Conservation (phyloP, 495 filamentous ascomycete species). For the Pyrenula aspistea region DNA sequence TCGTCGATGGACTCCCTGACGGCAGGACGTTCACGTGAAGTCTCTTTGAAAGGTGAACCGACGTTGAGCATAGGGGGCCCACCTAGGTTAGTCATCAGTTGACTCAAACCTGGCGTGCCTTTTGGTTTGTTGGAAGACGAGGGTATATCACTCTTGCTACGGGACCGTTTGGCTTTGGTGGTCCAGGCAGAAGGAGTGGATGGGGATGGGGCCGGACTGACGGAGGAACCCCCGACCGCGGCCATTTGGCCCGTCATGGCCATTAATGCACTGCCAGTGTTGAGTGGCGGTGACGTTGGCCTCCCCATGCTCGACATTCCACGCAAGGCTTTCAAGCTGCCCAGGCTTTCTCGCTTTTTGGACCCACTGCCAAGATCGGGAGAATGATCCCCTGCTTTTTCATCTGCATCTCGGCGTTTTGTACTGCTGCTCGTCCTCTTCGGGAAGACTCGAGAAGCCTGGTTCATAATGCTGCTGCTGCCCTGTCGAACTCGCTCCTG, state of each 20-base stretch:
- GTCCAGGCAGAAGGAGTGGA: constrained; percentile 33
- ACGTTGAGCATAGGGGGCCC: constrained; percentile 35
- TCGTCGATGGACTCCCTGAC: constrained; percentile 14
- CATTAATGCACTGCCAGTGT: constrained; percentile 43
- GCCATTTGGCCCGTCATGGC: constrained; percentile 51
- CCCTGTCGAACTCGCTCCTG: constrained; percentile 27
- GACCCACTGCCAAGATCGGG: constrained; percentile 13
- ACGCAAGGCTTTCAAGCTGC: constrained; percentile 20
- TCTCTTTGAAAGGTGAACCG: constrained; percentile 19
- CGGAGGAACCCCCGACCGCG: constrained; percentile 49
- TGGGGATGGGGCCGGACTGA: constrained; percentile 42
- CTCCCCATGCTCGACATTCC: constrained; percentile 44
- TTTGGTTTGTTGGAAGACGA: constrained; percentile 18
- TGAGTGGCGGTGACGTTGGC: constrained; percentile 46
- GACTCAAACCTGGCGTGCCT: constrained; percentile 22
- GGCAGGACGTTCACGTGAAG: constrained; percentile 1
- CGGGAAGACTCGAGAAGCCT: constrained; percentile 24
- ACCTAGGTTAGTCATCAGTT: constrained; percentile 35
- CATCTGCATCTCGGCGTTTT: constrained; percentile 36
- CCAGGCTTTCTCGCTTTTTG: constrained; percentile 13
- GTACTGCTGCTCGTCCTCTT: constrained; percentile 36
- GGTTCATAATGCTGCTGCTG: constrained; percentile 32
- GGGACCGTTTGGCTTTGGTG: constrained; percentile 42
- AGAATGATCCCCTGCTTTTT: constrained; percentile 1
- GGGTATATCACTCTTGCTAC: constrained; percentile 68